Base-by-base conservation (phyloP, 371 early-diverging fungal genomes). In the Synchytrium microbalum region DNA sequence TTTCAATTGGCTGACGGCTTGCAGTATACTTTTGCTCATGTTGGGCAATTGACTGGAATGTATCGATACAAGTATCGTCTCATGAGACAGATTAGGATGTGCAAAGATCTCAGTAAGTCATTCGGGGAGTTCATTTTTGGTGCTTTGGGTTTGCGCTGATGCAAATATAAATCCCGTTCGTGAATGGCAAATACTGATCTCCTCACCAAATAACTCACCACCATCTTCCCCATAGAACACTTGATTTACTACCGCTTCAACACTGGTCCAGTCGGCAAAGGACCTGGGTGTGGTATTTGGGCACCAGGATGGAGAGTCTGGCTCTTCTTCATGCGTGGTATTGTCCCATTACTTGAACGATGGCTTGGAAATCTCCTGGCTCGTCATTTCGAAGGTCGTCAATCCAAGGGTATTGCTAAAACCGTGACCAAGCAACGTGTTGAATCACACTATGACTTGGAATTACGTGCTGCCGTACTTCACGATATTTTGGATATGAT, bases 11-110 rank as follows among this genome's bases (percentile, higher is more conserved):
- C 97, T 13, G 93, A 96, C 74, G 95, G 95, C 64, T 79, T 99
- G 59, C 98, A 99, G 71, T 95, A 99, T 68, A 92, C 93, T 56
- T 98, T 99, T 80, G 90, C 95, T 2, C 98, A 98, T 74, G 96
- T 99, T n/a, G 99, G 99, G 53, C 97, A 95, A 75, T 77, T 96
- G 61, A 99, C 99, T 13, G 99, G 99, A 64, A 98, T 99, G 91
- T 99, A 99, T 79, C 89, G 98, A 67, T 99, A 99, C 87, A 99
- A 99, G 84, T 99, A 99, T 79, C 83, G 90, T 59, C 77, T 96
- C 60, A 98, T 99, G 98, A 75, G 92, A 69, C 99, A 99, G 74
- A 94, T 99, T 62, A 90, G 95, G 67, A 91, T 93, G 81, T 81
- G 80, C 67, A 76, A 78, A 28, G 56, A 55, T 55, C 46, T 38